Evolutionary conservation across 108 stramenopile genomes (phyloP), one percentile per base, ranked within the genome.

Genomic region (Conticribra weissflogii): DNA sequence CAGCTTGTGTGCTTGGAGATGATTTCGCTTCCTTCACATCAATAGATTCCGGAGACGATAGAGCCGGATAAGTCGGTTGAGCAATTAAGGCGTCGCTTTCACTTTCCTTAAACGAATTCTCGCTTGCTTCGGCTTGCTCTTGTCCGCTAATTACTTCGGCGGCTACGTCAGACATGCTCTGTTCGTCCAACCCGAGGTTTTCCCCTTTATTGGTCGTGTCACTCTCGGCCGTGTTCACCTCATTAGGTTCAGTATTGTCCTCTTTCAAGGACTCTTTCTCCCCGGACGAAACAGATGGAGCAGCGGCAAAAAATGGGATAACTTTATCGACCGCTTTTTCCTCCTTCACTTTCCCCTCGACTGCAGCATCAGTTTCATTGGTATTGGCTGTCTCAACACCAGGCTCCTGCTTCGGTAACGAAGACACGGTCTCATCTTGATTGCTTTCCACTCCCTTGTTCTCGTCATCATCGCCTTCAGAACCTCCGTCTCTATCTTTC

Each of bases 1-100:
- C 71, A 45, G 82, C 85, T 70, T 56, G 24, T 36, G 54, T 45
- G 8, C 46, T 17, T 8, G 66, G 23, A 5, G 74, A n/a, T 15
- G n/a, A n/a, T n/a, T n/a, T n/a, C n/a, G n/a, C n/a, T n/a, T n/a
- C n/a, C n/a, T n/a, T n/a, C n/a, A n/a, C n/a, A n/a, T n/a, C n/a
- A n/a, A n/a, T n/a, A n/a, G n/a, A n/a, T n/a, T n/a, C n/a, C n/a
- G n/a, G n/a, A n/a, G n/a, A n/a, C n/a, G n/a, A n/a, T n/a, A n/a
- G n/a, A n/a, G n/a, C n/a, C n/a, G n/a, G n/a, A n/a, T n/a, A n/a
- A n/a, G n/a, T n/a, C n/a, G n/a, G n/a, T n/a, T n/a, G n/a, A n/a
- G n/a, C n/a, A n/a, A n/a, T n/a, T n/a, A n/a, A n/a, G n/a, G n/a
- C n/a, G n/a, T n/a, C n/a, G n/a, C n/a, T n/a, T n/a, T n/a, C n/a